A percentile compares a stretch with the other conserved stretches of the same genome.
Evolutionary conservation across 2,329 filamentous ascomycete genomes (phyloP).

Genomic region (Endothia cerciana): DNA sequence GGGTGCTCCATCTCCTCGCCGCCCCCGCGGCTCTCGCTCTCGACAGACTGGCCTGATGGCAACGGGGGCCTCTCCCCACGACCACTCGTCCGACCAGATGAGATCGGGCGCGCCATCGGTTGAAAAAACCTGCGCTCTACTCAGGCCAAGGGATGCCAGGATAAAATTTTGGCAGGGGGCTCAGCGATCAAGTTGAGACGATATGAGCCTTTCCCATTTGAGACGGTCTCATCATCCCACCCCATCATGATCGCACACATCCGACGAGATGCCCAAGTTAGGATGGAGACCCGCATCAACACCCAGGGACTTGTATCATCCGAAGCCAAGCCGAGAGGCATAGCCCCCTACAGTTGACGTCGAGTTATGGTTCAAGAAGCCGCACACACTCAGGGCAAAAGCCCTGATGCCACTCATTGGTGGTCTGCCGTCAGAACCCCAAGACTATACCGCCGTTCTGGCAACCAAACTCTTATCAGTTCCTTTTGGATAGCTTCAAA

Average conservation of each 20-base stretch:
- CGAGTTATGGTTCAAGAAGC: background rate
- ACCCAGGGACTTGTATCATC: background rate
- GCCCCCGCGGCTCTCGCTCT: constrained; percentile 48
- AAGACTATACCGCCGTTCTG: background rate
- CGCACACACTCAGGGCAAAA: background rate
- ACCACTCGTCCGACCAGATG: constrained; percentile 49
- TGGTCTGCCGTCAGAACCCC: background rate
- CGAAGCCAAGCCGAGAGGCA: background rate
- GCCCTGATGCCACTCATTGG: background rate
- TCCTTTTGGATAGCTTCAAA: background rate
- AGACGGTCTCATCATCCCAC: background rate
- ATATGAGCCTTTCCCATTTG: background rate
- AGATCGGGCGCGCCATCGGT: constrained; percentile 60
- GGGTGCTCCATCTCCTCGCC: constrained; percentile 42
- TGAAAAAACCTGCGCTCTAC: constrained; percentile 34
- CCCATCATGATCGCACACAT: background rate
- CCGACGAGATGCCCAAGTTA: background rate
- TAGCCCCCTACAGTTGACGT: background rate
- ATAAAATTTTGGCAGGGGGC: background rate
- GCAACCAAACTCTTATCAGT: background rate
- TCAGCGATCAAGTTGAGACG: background rate
- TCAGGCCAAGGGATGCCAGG: background rate
- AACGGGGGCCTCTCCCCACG: constrained; percentile 51
- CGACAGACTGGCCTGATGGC: constrained; percentile 49
- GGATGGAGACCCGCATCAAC: background rate